Evolutionary conservation across 2,329 filamentous ascomycete genomes (phyloP).

Genomic region (Metarhizium sp.): DNA sequence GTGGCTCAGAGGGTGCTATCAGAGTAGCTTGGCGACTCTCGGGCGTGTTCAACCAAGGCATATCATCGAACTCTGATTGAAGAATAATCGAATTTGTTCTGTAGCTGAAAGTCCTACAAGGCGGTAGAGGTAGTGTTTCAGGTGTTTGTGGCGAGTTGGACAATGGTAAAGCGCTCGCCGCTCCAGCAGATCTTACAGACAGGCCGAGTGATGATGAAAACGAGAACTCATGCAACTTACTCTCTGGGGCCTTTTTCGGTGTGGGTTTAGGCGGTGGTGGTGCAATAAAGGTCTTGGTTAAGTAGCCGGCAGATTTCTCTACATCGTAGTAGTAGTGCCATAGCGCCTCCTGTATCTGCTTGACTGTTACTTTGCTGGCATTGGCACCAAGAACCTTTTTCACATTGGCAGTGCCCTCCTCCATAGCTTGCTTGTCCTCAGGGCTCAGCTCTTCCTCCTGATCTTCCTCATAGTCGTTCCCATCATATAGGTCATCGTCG

Average conservation of each 20-base stretch:
- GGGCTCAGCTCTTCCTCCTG: conserved; percentile 36
- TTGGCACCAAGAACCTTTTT: conserved; percentile 53
- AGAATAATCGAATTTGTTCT: neutral
- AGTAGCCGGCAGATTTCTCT: conserved; percentile 71
- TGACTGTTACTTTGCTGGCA: conserved; percentile 43
- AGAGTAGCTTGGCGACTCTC: conserved; percentile 55
- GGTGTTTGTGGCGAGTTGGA: conserved; percentile 3
- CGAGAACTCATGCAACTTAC: conserved; percentile 27
- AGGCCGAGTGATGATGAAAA: conserved; percentile 19
- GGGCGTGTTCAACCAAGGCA: conserved; percentile 75
- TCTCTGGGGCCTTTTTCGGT: conserved; percentile 31
- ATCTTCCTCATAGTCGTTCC: conserved; percentile 36
- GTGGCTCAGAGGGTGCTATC: conserved; percentile 43
- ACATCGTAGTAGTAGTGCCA: conserved; percentile 97
- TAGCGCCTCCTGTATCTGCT: conserved; percentile 76
- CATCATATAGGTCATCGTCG: conserved; percentile 38
- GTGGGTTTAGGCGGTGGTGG: conserved; percentile 23
- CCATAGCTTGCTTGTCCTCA: conserved; percentile 45
- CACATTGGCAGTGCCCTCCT: conserved; percentile 57
- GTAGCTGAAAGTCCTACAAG: neutral
- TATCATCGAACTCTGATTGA: conserved; percentile 60
- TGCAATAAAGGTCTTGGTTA: conserved; percentile 55
- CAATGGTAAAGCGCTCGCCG: conserved; percentile 17
- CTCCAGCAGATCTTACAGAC: conserved; percentile 20
- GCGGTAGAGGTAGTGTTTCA: neutral